Evolutionary conservation across 352 stramenopile species (phyloP).

Genomic region (Phytophthora tubulina): DNA sequence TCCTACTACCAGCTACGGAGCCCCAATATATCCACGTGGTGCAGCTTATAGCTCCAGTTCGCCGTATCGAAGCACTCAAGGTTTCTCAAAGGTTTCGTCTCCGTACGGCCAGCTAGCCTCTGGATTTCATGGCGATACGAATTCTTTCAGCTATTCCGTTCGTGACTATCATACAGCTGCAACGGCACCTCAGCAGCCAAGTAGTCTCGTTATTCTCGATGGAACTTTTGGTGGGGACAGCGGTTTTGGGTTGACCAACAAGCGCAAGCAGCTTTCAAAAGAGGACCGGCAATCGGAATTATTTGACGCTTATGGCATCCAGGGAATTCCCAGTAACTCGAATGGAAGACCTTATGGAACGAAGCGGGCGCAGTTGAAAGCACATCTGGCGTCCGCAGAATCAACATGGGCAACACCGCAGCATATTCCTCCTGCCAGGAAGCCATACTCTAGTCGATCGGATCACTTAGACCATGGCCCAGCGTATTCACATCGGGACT

Average conservation of each 20-base stretch:
- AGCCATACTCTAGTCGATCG: conserved; percentile 46
- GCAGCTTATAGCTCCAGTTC: conserved; percentile 18
- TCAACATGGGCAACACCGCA: conserved; percentile 47
- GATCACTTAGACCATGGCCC: conserved; percentile 27
- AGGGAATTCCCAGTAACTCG: not conserved
- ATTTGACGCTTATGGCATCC: conserved; percentile 76
- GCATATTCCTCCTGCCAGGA: conserved; percentile 26
- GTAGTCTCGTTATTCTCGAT: conserved; percentile 61
- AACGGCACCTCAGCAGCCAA: conserved; percentile 41
- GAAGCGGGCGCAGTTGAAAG: conserved; percentile 67
- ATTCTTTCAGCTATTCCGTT: conserved; percentile 33
- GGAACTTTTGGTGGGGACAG: conserved; percentile 21
- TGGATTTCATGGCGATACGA: conserved; percentile 48
- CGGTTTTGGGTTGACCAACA: conserved; percentile 23
- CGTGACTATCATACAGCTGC: conserved; percentile 15
- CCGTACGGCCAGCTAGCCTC: conserved; percentile 52
- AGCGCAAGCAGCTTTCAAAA: conserved; percentile 52
- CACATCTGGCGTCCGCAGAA: conserved; percentile 56
- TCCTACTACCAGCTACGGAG: conserved; percentile 17
- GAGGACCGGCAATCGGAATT: conserved; percentile 65
- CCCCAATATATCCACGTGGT: conserved; percentile 15
- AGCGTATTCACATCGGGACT: conserved; percentile 23
- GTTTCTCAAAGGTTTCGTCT: conserved; percentile 57
- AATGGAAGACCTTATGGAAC: conserved; percentile 45
- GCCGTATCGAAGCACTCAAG: conserved; percentile 16